phyloP scores from a whole-genome alignment of 768 basidiomycete species.

The Podaxis carcinomalis region DNA sequence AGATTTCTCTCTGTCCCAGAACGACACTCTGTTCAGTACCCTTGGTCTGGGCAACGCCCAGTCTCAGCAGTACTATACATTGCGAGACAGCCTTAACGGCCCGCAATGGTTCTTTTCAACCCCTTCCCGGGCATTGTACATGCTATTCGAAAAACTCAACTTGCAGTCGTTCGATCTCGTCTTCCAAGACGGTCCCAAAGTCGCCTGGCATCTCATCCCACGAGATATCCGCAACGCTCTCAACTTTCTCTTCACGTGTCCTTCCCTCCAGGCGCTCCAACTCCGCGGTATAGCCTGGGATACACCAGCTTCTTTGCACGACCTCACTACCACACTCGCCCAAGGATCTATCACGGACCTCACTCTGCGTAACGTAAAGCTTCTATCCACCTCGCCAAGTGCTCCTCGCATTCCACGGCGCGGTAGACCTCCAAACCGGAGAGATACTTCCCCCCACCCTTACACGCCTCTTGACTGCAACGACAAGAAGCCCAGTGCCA shows the following conservation, averaged over 20 bases:
- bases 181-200: slow-evolving; percentile 5
- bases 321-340: neutral
- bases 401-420: neutral
- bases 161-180: slow-evolving; percentile 2
- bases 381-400: neutral
- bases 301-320: neutral
- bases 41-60: neutral
- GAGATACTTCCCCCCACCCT: neutral
- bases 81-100: slow-evolving; percentile 6
- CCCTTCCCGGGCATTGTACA: neutral
- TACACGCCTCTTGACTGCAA: neutral
- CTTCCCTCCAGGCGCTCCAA: neutral
- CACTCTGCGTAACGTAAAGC: neutral
- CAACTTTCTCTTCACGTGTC: neutral
- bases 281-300: neutral
- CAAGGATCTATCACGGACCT: neutral
- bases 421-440: neutral
- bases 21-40: neutral
- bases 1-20: neutral
- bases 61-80: neutral
- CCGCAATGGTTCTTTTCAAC: slow-evolving; percentile 4
- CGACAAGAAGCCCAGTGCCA: neutral
- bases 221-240: neutral
- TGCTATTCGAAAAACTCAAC: neutral
- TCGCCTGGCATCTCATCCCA: slow-evolving; percentile 5